Conservation (phyloP, 2,329 filamentous ascomycete genomes). For the Trichoderma endophyticum region DNA sequence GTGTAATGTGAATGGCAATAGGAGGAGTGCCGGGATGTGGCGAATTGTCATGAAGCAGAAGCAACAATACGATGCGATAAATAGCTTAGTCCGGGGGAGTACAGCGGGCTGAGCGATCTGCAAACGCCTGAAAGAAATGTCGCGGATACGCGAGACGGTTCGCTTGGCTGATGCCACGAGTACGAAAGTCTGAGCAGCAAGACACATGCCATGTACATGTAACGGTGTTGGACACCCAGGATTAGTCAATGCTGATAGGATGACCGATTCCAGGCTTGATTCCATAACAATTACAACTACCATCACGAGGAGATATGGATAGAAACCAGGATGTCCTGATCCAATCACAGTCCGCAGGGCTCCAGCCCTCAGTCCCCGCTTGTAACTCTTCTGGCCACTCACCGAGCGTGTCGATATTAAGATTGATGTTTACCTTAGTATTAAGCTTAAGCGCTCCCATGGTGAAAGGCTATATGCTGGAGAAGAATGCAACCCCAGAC, state of each 20-base stretch:
- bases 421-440: neutral
- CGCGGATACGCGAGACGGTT: neutral
- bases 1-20: neutral
- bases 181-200: neutral
- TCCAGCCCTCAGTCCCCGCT: neutral
- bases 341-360: neutral
- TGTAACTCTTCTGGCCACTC: neutral
- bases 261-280: neutral
- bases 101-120: neutral
- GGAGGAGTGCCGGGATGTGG: neutral
- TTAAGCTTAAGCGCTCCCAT: slow-evolving; percentile 15
- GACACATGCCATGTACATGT: neutral
- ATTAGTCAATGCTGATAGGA: neutral
- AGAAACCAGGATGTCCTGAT: neutral
- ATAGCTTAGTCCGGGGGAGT: neutral
- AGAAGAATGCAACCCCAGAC: neutral
- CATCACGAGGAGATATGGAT: neutral
- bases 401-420: neutral
- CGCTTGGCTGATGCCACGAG: neutral
- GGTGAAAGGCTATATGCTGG: neutral
- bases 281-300: neutral
- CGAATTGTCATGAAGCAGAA: neutral
- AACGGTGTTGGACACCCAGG: neutral
- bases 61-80: neutral
- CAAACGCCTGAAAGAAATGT: neutral